Conservation (phyloP, 2,329 filamentous ascomycete genomes). For the Clarireedia paspali region DNA sequence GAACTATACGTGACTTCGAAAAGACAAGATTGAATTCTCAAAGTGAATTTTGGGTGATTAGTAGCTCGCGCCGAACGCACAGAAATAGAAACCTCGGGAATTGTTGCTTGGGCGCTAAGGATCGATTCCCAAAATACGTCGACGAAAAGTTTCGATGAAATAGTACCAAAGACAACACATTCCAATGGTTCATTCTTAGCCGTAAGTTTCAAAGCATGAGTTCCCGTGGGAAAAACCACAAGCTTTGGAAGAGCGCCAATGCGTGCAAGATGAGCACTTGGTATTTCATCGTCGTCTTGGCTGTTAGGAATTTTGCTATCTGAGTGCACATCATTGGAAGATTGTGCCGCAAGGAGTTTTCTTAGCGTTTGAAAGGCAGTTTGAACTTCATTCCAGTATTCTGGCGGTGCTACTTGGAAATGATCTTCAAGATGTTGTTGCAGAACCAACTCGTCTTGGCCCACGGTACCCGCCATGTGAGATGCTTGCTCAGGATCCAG, state of each 20-base stretch:
- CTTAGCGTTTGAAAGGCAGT: neutral
- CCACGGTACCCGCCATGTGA: neutral
- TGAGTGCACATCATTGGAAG: neutral
- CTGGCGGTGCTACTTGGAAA: neutral
- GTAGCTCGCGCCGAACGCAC: neutral
- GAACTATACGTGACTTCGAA: slow-evolving; percentile 15
- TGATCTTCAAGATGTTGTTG: neutral
- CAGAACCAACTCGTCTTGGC: neutral
- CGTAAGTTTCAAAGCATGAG: slow-evolving; percentile 5
- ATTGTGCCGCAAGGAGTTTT: neutral
- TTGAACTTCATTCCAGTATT: neutral
- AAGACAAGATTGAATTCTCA: slow-evolving; percentile 2
- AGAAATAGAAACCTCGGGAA: neutral
- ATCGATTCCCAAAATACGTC: slow-evolving; percentile 12
- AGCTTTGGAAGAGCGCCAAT: slow-evolving; percentile 6
- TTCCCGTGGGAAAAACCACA: slow-evolving; percentile 5
- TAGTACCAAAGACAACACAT: slow-evolving; percentile 13
- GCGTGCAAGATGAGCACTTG: slow-evolving; percentile 1
- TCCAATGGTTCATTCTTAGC: slow-evolving; percentile 10
- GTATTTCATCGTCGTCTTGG: slow-evolving; percentile 2
- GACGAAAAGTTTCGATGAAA: neutral
- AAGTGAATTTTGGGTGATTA: neutral
- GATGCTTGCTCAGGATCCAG: neutral
- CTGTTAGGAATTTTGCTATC: neutral
- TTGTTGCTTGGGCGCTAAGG: neutral